Percentiles rank a stretch among this genome's conserved stretches.
phyloP scores from a whole-genome alignment of 352 stramenopile species.

The Pythium pyrilobum region DNA sequence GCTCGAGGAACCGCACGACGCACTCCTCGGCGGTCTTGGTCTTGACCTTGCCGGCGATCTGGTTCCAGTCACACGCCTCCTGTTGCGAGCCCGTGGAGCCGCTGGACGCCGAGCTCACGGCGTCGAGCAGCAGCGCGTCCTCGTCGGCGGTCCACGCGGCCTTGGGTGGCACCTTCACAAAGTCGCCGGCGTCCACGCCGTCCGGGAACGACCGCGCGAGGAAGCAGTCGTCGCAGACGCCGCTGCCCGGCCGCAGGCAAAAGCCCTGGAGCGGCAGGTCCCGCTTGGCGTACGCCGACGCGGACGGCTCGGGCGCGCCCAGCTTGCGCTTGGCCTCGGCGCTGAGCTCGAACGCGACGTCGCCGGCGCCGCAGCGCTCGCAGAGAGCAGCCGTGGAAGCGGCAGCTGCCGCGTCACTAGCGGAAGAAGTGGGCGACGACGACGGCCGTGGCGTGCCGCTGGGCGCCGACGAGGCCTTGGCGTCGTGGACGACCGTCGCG shows the following conservation, averaged over 20 bases:
- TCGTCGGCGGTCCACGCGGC: conserved; percentile 47
- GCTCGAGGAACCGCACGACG: conserved; percentile 70
- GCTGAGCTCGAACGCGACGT: conserved; percentile 52
- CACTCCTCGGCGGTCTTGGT: conserved; percentile 74
- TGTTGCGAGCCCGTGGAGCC: conserved; percentile 19
- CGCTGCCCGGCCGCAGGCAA: conserved; percentile 42
- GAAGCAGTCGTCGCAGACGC: conserved; percentile 68
- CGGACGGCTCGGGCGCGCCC: conserved; percentile 23
- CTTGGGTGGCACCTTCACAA: conserved; percentile 30
- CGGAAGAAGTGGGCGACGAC: no score
- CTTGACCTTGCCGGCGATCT: conserved; percentile 57
- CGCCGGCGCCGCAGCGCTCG: conserved; percentile 37
- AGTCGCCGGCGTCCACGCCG: conserved; percentile 52
- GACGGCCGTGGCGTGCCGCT: no score
- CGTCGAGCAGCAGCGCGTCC: conserved; percentile 38
- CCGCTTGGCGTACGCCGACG: conserved; percentile 27
- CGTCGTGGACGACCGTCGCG: neutral
- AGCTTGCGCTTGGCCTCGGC: conserved; percentile 53
- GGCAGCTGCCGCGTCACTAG: no score
- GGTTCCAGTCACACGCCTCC: conserved; percentile 70
- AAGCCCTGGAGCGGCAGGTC: conserved; percentile 44
- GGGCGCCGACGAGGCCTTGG: neutral
- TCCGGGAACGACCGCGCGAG: conserved; percentile 58
- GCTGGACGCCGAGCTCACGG: conserved; percentile 32
- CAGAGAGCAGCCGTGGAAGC: no score